Evolutionary conservation across 768 basidiomycete species (phyloP), one percentile per base, ranked within the genome.

Genomic region (Trametes sanguinea): DNA sequence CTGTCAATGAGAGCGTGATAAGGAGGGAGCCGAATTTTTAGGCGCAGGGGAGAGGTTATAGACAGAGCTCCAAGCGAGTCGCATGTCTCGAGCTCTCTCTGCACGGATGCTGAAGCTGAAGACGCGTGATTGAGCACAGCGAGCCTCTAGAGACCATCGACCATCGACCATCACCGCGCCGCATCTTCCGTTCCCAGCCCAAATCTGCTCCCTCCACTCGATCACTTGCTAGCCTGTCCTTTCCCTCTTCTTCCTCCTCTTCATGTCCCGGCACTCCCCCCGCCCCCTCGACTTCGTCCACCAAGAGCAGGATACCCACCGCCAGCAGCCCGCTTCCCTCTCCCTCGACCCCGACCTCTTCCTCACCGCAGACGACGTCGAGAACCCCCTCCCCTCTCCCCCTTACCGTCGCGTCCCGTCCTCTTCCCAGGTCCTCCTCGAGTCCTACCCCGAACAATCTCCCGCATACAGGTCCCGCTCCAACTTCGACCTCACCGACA

Each of bases 391-490:
- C 30, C 72, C 77, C 14, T 78, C 79, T 8, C 79, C 79, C 16
- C 76, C 76, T 0, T 80, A 80, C 67, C 73, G 71, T 5, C 72
- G 70, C 14, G 54, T 71, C 50, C 69, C 76, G 17, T 76, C 73
- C 60, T 67, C 73, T 1, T 76, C 80, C 45, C 71, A 76, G 43
- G 52, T 74, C 47, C 60, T 63, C 53, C 66, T 77, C 29, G 66
- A 61, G 27, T 54, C 61, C 9, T 64, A 62, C 54, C 60, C 67
- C 9, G 68, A 68, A 17, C 66, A 69, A 42, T 67, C 68, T 9
- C 67, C 64, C 10, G 68, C 72, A 11, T 71, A 71, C 45, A 54
- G 51, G 40, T 67, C 70, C 50, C 64, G 65, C 33, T 72, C 70
- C 39, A 61, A 64, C 48, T 44, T 66, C 43, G 55, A 68, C 35